A percentile compares a stretch with the other conserved stretches of the same genome.
These are phyloP conservation scores for Discostella stelligeroides DNA, from an alignment of 108 stramenopile genomes.

Conservation along the genomic window DNA sequence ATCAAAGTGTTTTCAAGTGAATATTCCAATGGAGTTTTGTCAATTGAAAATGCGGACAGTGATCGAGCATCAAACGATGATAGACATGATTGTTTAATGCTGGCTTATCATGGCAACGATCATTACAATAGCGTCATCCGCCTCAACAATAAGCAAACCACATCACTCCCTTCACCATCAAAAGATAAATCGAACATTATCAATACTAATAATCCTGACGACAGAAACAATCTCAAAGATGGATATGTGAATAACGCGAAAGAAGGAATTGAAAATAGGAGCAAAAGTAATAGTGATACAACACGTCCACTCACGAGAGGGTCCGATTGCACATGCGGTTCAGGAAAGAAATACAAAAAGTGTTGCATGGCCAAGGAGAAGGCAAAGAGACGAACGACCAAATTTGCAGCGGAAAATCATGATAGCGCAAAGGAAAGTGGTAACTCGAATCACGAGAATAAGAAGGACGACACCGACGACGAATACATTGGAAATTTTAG, in stretches of 20 bases:
- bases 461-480: conserved; percentile 23
- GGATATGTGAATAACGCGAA: too few species aligned
- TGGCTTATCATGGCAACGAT: conserved; percentile 84
- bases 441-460: conserved; percentile 14
- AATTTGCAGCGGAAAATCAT: not conserved
- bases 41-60: conserved; percentile 57
- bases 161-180: not conserved
- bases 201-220: not conserved
- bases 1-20: conserved; percentile 69
- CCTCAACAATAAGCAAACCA: not conserved
- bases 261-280: conserved; percentile 2
- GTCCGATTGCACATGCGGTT: conserved; percentile 69
- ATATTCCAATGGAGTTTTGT: conserved; percentile 54
- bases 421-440: not conserved
- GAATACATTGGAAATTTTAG: conserved; percentile 56
- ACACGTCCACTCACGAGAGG: conserved; percentile 39
- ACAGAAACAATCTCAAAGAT: not conserved
- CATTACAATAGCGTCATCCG: conserved; percentile 82
- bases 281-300: not conserved
- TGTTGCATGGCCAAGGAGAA: conserved; percentile 63
- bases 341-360: conserved; percentile 67
- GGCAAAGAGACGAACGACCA: conserved; percentile 23
- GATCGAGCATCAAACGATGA: conserved; percentile 15
- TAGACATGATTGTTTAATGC: conserved; percentile 21
- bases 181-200: not conserved